phyloP scores from a whole-genome alignment of 345 rosid species.

The Atalantia buxifolia region DNA sequence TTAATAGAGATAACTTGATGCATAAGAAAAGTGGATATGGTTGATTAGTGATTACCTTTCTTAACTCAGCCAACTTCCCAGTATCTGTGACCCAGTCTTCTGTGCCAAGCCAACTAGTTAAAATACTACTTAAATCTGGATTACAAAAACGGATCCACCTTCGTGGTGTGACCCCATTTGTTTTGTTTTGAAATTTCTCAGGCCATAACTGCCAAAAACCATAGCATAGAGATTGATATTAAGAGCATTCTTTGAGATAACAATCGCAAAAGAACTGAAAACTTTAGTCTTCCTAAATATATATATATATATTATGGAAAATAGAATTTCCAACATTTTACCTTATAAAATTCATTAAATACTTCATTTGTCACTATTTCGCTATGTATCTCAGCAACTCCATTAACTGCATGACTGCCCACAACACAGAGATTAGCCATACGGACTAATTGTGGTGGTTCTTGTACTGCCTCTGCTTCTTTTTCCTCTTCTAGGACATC shows the following conservation, averaged over 20 bases:
- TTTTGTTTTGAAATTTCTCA: constrained; percentile 69
- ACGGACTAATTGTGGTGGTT: constrained; percentile 54
- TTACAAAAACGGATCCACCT: constrained; percentile 80
- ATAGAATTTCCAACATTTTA: constrained; percentile 15
- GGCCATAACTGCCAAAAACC: constrained; percentile 61
- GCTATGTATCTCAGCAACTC: constrained; percentile 78
- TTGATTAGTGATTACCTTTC: constrained; percentile 45
- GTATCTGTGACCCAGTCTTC: constrained; percentile 74
- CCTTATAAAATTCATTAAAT: constrained; percentile 63
- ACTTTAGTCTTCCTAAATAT: no score
- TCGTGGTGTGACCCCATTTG: constrained; percentile 83
- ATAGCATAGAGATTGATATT: constrained; percentile 15
- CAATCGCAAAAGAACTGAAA: not conserved
- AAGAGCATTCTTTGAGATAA: constrained; percentile 1
- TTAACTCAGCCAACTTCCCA: constrained; percentile 56
- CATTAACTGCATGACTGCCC: constrained; percentile 73
- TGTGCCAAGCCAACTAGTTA: constrained; percentile 62
- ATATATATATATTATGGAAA: no score
- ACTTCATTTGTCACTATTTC: constrained; percentile 73
- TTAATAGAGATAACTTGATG: constrained; percentile 1
- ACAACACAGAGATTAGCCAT: constrained; percentile 70
- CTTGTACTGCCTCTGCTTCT: constrained; percentile 31
- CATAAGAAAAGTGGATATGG: not conserved
- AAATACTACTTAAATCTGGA: constrained; percentile 60
- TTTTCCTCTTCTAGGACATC: constrained; percentile 30